Conservation (phyloP, 192 early-diverging fungal species). For the Coemansia sp. region DNA sequence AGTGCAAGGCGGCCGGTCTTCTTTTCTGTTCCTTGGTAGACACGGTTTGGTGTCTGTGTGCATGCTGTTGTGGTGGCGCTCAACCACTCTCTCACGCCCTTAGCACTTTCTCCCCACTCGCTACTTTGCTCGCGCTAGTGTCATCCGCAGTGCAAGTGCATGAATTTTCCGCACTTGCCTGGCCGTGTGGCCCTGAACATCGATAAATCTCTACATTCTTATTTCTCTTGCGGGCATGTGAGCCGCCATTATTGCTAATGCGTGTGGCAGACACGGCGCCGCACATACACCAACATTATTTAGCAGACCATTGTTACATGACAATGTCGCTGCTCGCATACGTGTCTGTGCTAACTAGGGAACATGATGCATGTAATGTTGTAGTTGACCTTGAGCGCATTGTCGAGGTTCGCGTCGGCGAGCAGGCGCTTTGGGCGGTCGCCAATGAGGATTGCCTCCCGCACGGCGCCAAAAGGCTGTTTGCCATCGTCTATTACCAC, state of each 20-base stretch:
- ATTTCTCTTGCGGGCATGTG: not conserved
- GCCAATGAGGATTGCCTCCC: constrained; percentile 41
- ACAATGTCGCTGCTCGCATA: not conserved
- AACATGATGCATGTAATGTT: not conserved
- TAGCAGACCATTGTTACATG: not conserved
- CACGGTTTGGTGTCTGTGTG: not conserved
- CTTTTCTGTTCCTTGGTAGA: not conserved
- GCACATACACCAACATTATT: not conserved
- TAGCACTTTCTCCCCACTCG: not conserved
- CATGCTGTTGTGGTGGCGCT: not conserved
- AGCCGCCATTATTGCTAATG: constrained; percentile 6
- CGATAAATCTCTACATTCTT: not conserved
- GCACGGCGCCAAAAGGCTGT: constrained; percentile 38
- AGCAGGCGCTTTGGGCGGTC: constrained; percentile 52
- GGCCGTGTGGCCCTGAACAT: too few relatives aligned
- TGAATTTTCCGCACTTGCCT: too few relatives aligned
- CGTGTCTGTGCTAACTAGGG: not conserved
- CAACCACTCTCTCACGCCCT: not conserved
- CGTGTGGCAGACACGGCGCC: constrained; percentile 3
- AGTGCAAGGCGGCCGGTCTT: not conserved
- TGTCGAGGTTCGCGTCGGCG: constrained; percentile 49
- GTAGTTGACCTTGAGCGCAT: constrained; percentile 58
- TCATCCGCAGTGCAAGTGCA: not conserved
- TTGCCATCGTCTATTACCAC: constrained; percentile 52
- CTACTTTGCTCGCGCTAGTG: not conserved